Evolutionary conservation across 2,329 filamentous ascomycete genomes (phyloP), one percentile per base, ranked within the genome.

Genomic region (Sodiomyces alkalinus): DNA sequence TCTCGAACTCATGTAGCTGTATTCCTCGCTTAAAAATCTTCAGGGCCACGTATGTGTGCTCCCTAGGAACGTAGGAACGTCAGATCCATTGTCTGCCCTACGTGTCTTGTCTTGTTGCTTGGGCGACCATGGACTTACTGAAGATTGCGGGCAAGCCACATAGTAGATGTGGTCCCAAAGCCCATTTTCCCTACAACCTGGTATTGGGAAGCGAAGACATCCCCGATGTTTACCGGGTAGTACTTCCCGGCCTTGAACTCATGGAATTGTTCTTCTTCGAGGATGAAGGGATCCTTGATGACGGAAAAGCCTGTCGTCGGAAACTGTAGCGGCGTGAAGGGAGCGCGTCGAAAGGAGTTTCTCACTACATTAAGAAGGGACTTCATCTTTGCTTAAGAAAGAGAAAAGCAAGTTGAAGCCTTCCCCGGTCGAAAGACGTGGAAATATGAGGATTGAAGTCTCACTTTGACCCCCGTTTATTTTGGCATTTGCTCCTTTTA

Each of bases 111-210:
- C n/a, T n/a, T n/a, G n/a, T n/a, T n/a, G n/a, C n/a, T n/a, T n/a
- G n/a, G n/a, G n/a, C n/a, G n/a, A n/a, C n/a, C n/a, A 18, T 17
- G n/a, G n/a, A 27, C 27, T 28, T 34, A 43, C 39, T 28, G 4
- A 4, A 44, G 13, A 27, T 60, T 53, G 4, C 35, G 44, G 4
- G 52, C 51, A 27, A 58, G 39, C 52, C 51, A 60, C 23, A 57
- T 46, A 1, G 52, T 59, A 3, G 54, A 58, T 33, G 47, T 55
- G 4, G 44, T 43, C 5, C 56, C 54, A 38, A 44, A 55, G 0
- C 54, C 55, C 6, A 60, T 41, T 33, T 60, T 60, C 14, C 55
- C 51, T 2, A 50, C 41, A 23, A 60, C 42, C 5, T 38, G 43
- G 28, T 59, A 59, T 23, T 49, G 41, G 11, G 37, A 33, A 7